Base-by-base conservation (phyloP, 2,329 filamentous ascomycete species). In the Aspergillus viridinutans region DNA sequence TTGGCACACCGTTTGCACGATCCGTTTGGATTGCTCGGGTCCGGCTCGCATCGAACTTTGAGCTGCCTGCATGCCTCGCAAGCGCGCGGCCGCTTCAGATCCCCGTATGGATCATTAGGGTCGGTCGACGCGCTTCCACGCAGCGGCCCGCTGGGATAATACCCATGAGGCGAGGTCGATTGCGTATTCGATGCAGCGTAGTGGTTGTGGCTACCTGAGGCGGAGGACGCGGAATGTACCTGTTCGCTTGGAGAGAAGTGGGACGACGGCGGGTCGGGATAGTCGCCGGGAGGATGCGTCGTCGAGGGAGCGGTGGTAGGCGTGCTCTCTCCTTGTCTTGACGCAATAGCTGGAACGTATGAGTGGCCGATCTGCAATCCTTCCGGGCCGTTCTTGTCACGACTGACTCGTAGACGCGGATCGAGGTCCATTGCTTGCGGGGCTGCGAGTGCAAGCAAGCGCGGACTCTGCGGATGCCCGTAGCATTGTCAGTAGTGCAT, bases 41-140 rank as follows among this genome's bases (percentile, higher is more conserved):
- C 88, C 25, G 89, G 87, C 68, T 96, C 91, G 76, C 92, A 96
- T 63, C 90, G 88, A 58, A 96, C 92, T 72, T 92, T 92, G 52
- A 92, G 78, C 25, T 85, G 84, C 49, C 89, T 85, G 69, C 89
- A 92, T 2, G 87, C 85, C 70, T 92, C 89, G 72, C 89, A 92
- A 35, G 89, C 89, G 28, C 89, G 83, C 3, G 85, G 81, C 55
- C 88, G 84, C 72, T 89, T 90, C 35, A 83, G 76, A 45, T 89
- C 86, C 32, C 64, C 59, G 7, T 68, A 63, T 17, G 63, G 60
- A 35, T 64, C 63, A 25, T 65, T 63, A 4, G 62, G 58, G 26
- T 68, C 63, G n/a, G 54, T 10, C 8, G 48, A 26, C 4, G 59
- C 57, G 35, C 43, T 49, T 23, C 49, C 32, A 17, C 2, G 5